Base-by-base conservation (phyloP, 805 yeast species). In the Torulaspora gathmanii region DNA sequence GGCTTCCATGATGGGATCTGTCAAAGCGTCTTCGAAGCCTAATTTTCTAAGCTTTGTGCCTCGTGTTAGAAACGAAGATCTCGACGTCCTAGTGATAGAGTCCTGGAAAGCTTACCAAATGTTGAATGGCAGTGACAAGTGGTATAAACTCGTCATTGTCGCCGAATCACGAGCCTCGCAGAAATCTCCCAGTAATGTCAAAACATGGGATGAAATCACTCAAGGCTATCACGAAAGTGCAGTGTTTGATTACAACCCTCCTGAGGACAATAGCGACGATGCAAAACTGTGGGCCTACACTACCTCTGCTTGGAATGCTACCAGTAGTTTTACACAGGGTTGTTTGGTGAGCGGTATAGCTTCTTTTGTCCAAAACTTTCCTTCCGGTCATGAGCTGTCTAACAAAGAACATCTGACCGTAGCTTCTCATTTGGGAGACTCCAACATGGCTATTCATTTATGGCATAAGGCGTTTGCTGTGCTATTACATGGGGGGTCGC, bases 301-400 rank as follows among this genome's bases (percentile, higher is more conserved):
- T 10, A 49, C 60, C 4, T 55, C 63, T 1, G 49, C 54, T 9
- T 45, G 41, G 28, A 50, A 57, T 12, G 52, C 53, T 9, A 55
- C 66, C 1, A 61, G 66, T 1, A 53, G 65, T 10, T 79, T 73
- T 53, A 72, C 78, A 4, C 82, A 79, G 45, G 65, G 73, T 46
- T 76, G 77, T 50, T 58, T 79, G 33, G 74, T 78, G 4, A 73
- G 82, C 50, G 70, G 79, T 5, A 63, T 75, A 27, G 78, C 85
- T 2, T 70, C 83, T 1, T 66, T 74, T 19, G 65, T 71, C 4
- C 67, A 61, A 30, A 52, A 57, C 0, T 58, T 67, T 11, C 70
- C 73, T 12, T 37, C 65, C 7, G 68, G 60, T 9, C 64, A 71
- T 33, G 75, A 71, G 39, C 38, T 73, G 22, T 55, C 57, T 25